Evolutionary conservation across 345 rosid genomes (phyloP).

Genomic region (Zanthoxylum bungeanum): DNA sequence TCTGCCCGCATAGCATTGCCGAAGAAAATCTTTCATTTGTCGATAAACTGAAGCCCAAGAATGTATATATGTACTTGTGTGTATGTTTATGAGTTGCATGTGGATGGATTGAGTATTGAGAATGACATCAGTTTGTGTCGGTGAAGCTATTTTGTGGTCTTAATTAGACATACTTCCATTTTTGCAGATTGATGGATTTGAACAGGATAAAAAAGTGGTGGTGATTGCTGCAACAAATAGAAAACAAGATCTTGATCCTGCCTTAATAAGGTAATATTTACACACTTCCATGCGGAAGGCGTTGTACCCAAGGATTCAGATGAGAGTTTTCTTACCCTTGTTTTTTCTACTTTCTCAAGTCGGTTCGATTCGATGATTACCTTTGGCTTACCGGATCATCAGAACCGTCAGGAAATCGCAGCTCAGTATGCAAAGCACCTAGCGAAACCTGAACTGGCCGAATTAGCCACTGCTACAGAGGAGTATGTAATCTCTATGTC

Average conservation of each 20-base stretch:
- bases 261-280: conserved; percentile 63
- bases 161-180: conserved; percentile 10
- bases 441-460: conserved; percentile 54
- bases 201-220: conserved; percentile 82
- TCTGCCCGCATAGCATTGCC: neutral
- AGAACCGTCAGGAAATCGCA: conserved; percentile 65
- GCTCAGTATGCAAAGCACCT: conserved; percentile 89
- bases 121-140: neutral
- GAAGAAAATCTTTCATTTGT: neutral
- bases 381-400: conserved; percentile 71
- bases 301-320: conserved; percentile 11
- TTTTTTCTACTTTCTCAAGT: conserved; percentile 31
- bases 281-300: neutral
- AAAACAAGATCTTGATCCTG: conserved; percentile 95
- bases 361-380: conserved; percentile 89
- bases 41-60: neutral
- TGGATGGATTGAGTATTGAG: neutral
- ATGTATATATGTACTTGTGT: neutral
- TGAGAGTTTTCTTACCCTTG: conserved; percentile 3
- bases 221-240: conserved; percentile 95
- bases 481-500: conserved; percentile 32
- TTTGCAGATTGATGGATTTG: conserved; percentile 93
- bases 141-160: neutral
- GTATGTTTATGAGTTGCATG: neutral
- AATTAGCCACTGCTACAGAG: conserved; percentile 64